phyloP scores from a whole-genome alignment of 345 rosid genomes.

The Hibiscus trionum region DNA sequence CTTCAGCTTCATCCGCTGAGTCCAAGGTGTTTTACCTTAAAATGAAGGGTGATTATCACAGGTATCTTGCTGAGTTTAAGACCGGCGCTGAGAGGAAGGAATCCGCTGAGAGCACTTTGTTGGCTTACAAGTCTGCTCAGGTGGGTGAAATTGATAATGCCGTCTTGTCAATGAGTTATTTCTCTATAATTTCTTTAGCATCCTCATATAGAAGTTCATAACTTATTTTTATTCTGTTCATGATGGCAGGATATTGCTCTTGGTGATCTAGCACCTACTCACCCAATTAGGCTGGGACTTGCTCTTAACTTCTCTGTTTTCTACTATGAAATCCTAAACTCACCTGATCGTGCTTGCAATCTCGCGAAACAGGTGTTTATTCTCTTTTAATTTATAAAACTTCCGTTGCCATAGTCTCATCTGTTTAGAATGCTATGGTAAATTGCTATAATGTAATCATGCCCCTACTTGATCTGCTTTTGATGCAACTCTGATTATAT shows the following conservation, averaged over 20 bases:
- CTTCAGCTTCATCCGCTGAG: slow-evolving; percentile 74
- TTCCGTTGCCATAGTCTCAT: not conserved
- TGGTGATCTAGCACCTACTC: slow-evolving; percentile 82
- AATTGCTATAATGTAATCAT: not conserved
- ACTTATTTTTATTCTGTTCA: slow-evolving; percentile 1
- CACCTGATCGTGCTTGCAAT: slow-evolving; percentile 92
- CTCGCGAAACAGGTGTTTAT: slow-evolving; percentile 83
- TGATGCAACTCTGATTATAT: not conserved
- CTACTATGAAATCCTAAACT: slow-evolving; percentile 95
- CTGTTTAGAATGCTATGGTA: not conserved
- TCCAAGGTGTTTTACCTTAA: slow-evolving; percentile 94
- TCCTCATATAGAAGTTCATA: not conserved
- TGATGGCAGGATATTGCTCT: slow-evolving; percentile 76
- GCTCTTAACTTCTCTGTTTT: slow-evolving; percentile 99
- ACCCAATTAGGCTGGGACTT: slow-evolving; percentile 92
- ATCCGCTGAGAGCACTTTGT: slow-evolving; percentile 94
- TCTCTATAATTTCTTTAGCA: not conserved
- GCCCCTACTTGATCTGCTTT: not conserved
- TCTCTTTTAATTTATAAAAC: not conserved
- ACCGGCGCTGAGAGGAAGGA: slow-evolving; percentile 90
- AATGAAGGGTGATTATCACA: slow-evolving; percentile 95
- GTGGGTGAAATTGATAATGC: slow-evolving; percentile 21
- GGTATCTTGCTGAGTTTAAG: slow-evolving; percentile 96
- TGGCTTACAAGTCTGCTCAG: slow-evolving; percentile 98
- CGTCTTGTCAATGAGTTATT: not conserved